phyloP scores from a whole-genome alignment of 495 filamentous ascomycete species.

The Stereocaulon alpinum region DNA sequence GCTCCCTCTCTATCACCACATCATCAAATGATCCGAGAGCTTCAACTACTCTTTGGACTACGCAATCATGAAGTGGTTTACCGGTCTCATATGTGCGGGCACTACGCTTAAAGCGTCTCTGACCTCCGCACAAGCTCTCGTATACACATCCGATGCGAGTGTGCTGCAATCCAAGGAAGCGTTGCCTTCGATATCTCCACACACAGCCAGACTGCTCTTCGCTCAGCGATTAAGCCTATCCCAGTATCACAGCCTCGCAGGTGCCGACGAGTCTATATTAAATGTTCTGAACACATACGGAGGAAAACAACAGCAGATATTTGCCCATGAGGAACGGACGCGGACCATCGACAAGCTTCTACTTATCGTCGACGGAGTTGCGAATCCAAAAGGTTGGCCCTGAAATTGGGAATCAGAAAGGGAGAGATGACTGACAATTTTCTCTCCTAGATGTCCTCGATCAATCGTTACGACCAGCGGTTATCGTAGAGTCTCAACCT shows the following conservation, averaged over 20 bases:
- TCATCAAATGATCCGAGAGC: background rate
- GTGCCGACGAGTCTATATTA: slow-evolving; percentile 34
- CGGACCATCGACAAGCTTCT: slow-evolving; percentile 27
- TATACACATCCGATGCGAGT: slow-evolving; percentile 30
- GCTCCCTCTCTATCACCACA: background rate
- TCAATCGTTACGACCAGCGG: slow-evolving; percentile 2
- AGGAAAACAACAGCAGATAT: slow-evolving; percentile 32
- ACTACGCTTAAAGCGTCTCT: background rate
- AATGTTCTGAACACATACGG: slow-evolving; percentile 40
- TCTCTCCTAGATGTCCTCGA: slow-evolving; percentile 23
- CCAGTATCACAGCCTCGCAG: slow-evolving; percentile 38
- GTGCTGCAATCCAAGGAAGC: slow-evolving; percentile 3
- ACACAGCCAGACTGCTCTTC: slow-evolving; percentile 42
- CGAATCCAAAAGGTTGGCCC: slow-evolving; percentile 32
- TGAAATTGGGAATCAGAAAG: background rate
- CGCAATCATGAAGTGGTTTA: slow-evolving; percentile 18
- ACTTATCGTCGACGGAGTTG: slow-evolving; percentile 40
- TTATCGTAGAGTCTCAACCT: slow-evolving; percentile 13
- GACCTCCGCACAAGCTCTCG: slow-evolving; percentile 23
- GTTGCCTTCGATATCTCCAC: slow-evolving; percentile 29
- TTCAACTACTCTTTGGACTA: background rate
- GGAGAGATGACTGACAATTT: background rate
- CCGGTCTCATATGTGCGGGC: slow-evolving; percentile 5
- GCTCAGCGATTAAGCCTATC: slow-evolving; percentile 46
- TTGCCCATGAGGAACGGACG: slow-evolving; percentile 24